Base-by-base conservation (phyloP, 805 yeast species). In the Candida manassasensis region DNA sequence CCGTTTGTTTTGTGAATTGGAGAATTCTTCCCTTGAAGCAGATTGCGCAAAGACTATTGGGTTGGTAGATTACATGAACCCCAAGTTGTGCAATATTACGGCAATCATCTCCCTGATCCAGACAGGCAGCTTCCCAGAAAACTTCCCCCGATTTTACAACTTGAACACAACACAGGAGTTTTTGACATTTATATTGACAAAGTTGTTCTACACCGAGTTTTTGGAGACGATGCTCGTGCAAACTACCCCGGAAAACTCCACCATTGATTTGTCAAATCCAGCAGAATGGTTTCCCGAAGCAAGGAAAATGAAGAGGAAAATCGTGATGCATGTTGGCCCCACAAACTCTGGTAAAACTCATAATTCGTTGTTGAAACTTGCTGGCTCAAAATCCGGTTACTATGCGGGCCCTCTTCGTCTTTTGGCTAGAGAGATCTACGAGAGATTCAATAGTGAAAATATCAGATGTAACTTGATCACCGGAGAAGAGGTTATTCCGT, bases 271-370 rank as follows among this genome's bases (percentile, higher is more conserved):
- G 13, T 50, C 59, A 4, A 55, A 63, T 35, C 71, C 72, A 6
- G 64, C 67, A 3, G 63, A 63, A 44, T 84, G 95, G 88, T 93
- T 71, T 49, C 96, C 97, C 0, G 77, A 71, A 29, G 94, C 98
- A 0, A 68, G 97, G 26, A 75, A 78, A 43, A 67, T 87, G 64
- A 79, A 77, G 43, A 67, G 99, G 26, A 80, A 82, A 34, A 70
- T 93, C 32, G 72, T 83, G n/a, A 75, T 93, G 79, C 99, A 93
- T 55, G 85, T 93, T 8, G 99, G 99, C 0, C 98, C 99, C 1
- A 93, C 99, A 0, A 93, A 93, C 55, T 81, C 93, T 45, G 99
- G 99, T 9, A 93, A 93, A 51, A 93, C 97, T 0, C 84, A 85
- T 52, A 73, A 75, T 32, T 95, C 97, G 0, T 61, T 93, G 30